Conservation (phyloP, 2,329 filamentous ascomycete genomes). For the Aspergillus hortae region DNA sequence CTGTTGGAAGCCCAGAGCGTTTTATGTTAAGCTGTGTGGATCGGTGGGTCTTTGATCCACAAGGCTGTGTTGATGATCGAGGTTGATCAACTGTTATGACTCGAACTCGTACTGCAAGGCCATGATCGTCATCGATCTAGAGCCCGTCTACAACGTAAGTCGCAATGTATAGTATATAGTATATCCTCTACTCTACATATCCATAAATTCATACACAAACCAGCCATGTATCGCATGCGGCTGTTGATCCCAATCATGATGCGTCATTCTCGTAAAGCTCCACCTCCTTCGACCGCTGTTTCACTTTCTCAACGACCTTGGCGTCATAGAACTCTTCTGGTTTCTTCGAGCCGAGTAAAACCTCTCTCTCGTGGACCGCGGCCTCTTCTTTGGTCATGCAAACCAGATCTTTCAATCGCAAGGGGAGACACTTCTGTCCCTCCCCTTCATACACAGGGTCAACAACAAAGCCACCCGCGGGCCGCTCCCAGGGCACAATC, state of each 20-base stretch:
- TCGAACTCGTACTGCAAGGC: too few relatives aligned
- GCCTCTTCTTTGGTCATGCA: slow-evolving; percentile 94
- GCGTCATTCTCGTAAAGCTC: slow-evolving; percentile 51
- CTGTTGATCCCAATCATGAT: slow-evolving; percentile 21
- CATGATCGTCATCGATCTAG: too few relatives aligned
- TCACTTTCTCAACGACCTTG: slow-evolving; percentile 64
- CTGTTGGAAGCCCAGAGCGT: neutral
- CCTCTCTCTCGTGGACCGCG: slow-evolving; percentile 70
- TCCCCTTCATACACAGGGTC: slow-evolving; percentile 58
- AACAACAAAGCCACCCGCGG: slow-evolving; percentile 55
- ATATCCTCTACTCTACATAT: neutral
- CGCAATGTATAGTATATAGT: neutral
- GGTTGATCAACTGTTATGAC: too few relatives aligned
- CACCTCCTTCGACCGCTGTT: slow-evolving; percentile 65
- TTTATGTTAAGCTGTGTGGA: neutral
- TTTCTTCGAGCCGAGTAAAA: slow-evolving; percentile 66
- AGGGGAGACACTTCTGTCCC: slow-evolving; percentile 72
- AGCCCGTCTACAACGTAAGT: too few relatives aligned
- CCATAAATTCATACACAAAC: neutral
- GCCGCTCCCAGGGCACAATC: slow-evolving; percentile 76
- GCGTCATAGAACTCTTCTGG: slow-evolving; percentile 71
- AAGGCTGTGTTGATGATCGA: neutral
- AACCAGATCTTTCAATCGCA: slow-evolving; percentile 70
- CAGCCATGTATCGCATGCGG: neutral
- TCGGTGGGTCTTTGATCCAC: neutral